Percentiles rank a stretch among this genome's conserved stretches.
These are phyloP conservation scores for Pythium phragmiticola DNA, from an alignment of 352 stramenopile genomes.

Conservation along the genomic window DNA sequence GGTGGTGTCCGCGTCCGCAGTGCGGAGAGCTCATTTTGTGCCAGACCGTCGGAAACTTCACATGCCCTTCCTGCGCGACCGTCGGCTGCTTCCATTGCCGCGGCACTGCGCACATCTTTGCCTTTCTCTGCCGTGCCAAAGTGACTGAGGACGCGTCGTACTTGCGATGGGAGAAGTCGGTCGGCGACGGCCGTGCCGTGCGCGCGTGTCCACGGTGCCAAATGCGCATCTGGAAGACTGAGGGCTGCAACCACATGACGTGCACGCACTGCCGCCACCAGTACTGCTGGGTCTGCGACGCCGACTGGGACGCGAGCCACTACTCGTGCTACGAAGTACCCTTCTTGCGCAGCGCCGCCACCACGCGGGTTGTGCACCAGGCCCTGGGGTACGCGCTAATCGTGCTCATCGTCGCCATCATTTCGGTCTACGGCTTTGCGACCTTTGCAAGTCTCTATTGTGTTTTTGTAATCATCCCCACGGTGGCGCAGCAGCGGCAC, in stretches of 20 bases:
- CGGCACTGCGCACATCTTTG: conserved; percentile 52
- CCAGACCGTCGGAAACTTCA: conserved; percentile 47
- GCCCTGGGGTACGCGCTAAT: conserved; percentile 47
- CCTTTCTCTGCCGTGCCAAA: conserved; percentile 39
- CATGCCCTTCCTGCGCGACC: conserved; percentile 51
- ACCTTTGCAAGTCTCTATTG: conserved; percentile 38
- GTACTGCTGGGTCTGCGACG: conserved; percentile 74
- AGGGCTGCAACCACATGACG: conserved; percentile 77
- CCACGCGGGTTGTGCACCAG: conserved; percentile 40
- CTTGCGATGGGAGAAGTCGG: conserved; percentile 52
- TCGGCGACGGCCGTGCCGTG: conserved; percentile 50
- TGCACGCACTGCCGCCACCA: conserved; percentile 60
- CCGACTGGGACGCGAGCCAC: conserved; percentile 53
- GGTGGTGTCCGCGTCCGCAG: conserved; percentile 57
- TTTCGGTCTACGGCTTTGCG: conserved; percentile 57
- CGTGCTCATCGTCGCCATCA: conserved; percentile 47
- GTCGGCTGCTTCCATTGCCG: conserved; percentile 66
- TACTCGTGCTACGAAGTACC: conserved; percentile 72
- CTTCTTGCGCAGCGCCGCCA: conserved; percentile 35
- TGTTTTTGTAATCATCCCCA: conserved; percentile 31
- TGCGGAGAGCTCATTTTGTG: conserved; percentile 73
- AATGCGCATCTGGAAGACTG: conserved; percentile 78
- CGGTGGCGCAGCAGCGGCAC: conserved; percentile 1
- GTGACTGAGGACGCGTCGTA: conserved; percentile 52
- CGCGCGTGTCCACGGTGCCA: conserved; percentile 56